Percentiles rank a stretch among this genome's conserved stretches.
Conservation (phyloP, 2,329 filamentous ascomycete species). For the Xylariomycetidae sp. region DNA sequence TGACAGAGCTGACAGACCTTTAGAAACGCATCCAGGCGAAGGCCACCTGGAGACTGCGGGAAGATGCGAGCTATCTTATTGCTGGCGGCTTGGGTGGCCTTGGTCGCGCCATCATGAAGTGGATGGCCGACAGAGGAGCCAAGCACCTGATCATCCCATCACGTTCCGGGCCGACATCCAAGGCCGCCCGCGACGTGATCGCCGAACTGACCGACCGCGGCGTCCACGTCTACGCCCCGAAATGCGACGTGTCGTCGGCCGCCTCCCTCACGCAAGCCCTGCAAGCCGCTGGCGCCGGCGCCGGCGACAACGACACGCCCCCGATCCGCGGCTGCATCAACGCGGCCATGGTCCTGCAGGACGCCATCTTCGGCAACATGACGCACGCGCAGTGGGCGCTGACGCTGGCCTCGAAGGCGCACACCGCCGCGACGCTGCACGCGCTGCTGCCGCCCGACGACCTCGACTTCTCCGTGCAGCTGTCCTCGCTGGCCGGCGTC, state of each 20-base stretch:
- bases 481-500: slow-evolving; percentile 21
- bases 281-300: slow-evolving; percentile 11
- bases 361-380: slow-evolving; percentile 23
- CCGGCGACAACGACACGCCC: slow-evolving; percentile 9
- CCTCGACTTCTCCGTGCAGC: slow-evolving; percentile 23
- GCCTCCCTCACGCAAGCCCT: slow-evolving; percentile 9
- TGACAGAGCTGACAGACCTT: slow-evolving; percentile 1
- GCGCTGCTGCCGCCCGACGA: slow-evolving; percentile 12
- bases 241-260: slow-evolving; percentile 17
- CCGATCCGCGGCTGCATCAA: slow-evolving; percentile 38
- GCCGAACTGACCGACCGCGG: slow-evolving; percentile 9
- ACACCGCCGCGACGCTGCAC: slow-evolving; percentile 18
- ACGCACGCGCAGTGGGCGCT: slow-evolving; percentile 18
- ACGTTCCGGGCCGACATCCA: slow-evolving; percentile 15
- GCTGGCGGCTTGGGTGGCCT: slow-evolving; percentile 25
- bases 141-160: slow-evolving; percentile 20
- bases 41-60: slow-evolving; percentile 18
- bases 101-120: slow-evolving; percentile 18
- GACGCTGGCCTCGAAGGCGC: slow-evolving; percentile 18
- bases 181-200: slow-evolving; percentile 11
- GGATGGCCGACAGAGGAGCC: slow-evolving; percentile 20
- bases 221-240: slow-evolving; percentile 12
- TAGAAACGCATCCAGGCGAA: slow-evolving; percentile 16
- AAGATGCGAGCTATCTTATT: slow-evolving; percentile 21
- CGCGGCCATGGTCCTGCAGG: slow-evolving; percentile 34